Evolutionary conservation across 768 basidiomycete species (phyloP), one percentile per base, ranked within the genome.

Genomic region (Collybia nuda): DNA sequence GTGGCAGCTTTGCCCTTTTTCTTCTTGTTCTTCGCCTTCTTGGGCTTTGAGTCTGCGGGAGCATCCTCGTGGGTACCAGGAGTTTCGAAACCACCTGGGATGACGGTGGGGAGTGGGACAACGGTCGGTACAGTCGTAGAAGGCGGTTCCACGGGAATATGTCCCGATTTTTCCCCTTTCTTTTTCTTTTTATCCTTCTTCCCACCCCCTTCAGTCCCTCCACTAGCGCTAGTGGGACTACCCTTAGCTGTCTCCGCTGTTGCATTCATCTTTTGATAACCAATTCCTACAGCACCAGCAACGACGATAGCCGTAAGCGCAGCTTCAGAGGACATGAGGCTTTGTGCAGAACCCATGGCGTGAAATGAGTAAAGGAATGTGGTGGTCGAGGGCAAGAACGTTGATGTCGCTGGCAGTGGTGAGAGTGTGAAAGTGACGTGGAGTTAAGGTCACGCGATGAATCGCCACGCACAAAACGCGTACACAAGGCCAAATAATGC

Each of bases 41-140:
- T 51, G 4, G 46, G 29, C 29, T 51, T 57, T 5, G 40, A 22
- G 6, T 21, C 21, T 1, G 36, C 51, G 11, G 46, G 35, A 9
- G 40, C 8, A 12, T 18, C 32, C 21, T 54, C 54, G 2, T 38
- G 32, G 17, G 49, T 53, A 2, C 46, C 18, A 1, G 49, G 36
- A 14, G 48, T 40, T 6, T 76, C 74, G 58, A 81, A 77, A 37
- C 67, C 67, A 4, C 80, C 80, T 4, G 81, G 79, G 18, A 81
- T 64, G 44, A 67, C 67, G 5, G 67, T 52, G 12, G 75, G 67
- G 55, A 69, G 69, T 15, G 69, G 47, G 17, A 69, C 69, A 21
- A 63, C 63, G 18, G 41, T 40, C 2, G 56, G 39, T 11, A 44
- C 14, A 8, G 45, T 48, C 45, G 56, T 24, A 39, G 32, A 15